Evolutionary conservation across 306 rosid genomes (phyloP), one percentile per base, ranked within the genome.

Genomic region (Cajanus cajan): DNA sequence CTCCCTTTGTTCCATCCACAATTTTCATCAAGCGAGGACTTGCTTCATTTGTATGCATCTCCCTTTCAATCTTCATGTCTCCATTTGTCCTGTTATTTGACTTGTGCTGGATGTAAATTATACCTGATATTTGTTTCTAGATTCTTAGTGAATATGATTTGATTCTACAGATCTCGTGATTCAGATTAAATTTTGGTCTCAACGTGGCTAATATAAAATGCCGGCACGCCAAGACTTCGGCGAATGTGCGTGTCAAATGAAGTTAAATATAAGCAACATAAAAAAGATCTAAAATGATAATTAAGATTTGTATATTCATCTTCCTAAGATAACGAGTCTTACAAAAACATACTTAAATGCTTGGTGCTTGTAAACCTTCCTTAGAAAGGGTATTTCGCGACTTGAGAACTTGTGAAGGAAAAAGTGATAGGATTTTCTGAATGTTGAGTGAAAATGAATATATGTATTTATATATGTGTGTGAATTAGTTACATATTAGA

Each of bases 11-110:
- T 76, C 93, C 99, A 21, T 90, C 98, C 76, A 83, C 94, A 21
- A 88, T 89, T 81, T 95, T 95, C 82, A 86, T 93, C 77, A 93
- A 93, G 85, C 91, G 84, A 70, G 99, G 99, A 33, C 99, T 95
- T 73, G 68, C 91, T 82, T 88, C 97, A 76, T 95, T 95, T 83
- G 99, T 95, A 93, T 72, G 99, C 84, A 62, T 71, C 47, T 3
- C 82, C 73, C 58, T 80, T 58, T 78, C 36, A 61, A 24, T 58
- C 64, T 80, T 65, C 58, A 4, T 69, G 64, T 77, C 52, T 82
- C 43, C 41, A 48, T 11, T 71, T 78, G 50, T 70, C 13, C 5
- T 40, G 71, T 54, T 16, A 58, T 34, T 64, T 59, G 6, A 31
- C 61, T 31, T 16, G 59, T 77, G 34, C 63, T 71, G 74, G 57